Evolutionary conservation across 805 yeast species (phyloP).

Genomic region (Starmerella scarabaei): DNA sequence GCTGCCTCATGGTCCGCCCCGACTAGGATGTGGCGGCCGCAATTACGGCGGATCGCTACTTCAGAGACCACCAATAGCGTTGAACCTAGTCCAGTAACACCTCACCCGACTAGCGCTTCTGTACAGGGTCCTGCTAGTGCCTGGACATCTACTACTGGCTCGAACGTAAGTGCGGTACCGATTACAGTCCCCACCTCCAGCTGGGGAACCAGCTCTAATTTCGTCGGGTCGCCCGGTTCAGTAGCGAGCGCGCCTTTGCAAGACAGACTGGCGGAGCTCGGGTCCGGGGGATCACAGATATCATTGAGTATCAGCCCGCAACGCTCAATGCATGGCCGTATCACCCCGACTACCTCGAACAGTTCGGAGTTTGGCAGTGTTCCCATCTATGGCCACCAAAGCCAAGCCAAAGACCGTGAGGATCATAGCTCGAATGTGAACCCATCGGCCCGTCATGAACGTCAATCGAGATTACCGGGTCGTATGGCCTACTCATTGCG

Average conservation of each 20-base stretch:
- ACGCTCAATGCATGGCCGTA: neutral
- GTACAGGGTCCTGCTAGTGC: neutral
- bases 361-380: neutral
- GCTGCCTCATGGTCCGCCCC: slow-evolving; percentile 19
- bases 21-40: slow-evolving; percentile 2
- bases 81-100: neutral
- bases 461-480: neutral
- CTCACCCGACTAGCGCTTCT: too few species aligned
- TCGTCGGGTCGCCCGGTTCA: too few species aligned
- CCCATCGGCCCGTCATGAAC: neutral
- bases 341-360: neutral
- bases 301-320: neutral
- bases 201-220: too few species aligned
- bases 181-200: too few species aligned
- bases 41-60: slow-evolving; percentile 3
- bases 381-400: neutral
- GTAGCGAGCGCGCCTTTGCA: neutral
- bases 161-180: too few species aligned
- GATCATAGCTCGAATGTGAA: neutral
- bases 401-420: neutral
- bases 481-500: slow-evolving; percentile 1
- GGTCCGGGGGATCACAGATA: neutral
- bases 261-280: neutral
- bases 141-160: too few species aligned
- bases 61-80: neutral